phyloP scores from a whole-genome alignment of 2,329 filamentous ascomycete species.

The Ambrosiella xylebori region DNA sequence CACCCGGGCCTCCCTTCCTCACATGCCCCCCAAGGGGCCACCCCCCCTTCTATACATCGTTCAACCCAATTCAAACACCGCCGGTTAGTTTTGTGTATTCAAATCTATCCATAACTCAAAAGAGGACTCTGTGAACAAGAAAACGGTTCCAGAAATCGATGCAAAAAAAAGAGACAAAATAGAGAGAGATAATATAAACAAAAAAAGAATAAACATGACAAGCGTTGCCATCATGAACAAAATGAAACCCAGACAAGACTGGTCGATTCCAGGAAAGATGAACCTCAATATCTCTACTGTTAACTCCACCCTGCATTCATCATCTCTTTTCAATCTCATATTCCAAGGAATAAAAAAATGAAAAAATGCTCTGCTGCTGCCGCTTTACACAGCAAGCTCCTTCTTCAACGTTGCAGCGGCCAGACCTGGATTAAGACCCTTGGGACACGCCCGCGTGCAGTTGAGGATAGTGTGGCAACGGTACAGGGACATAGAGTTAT shows the following conservation, averaged over 20 bases:
- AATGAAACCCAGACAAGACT: too few relatives aligned
- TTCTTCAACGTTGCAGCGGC: conserved; percentile 99
- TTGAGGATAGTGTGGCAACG: conserved; percentile 98
- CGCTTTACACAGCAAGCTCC: conserved; percentile 47
- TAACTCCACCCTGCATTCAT: too few relatives aligned
- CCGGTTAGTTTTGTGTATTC: background rate
- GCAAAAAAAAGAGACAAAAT: too few relatives aligned
- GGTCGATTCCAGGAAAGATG: too few relatives aligned
- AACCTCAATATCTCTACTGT: too few relatives aligned
- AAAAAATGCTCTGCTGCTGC: background rate
- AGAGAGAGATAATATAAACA: too few relatives aligned
- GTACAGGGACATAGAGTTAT: conserved; percentile 99
- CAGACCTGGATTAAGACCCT: conserved; percentile 89
- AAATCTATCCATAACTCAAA: too few relatives aligned
- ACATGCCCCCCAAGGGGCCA: background rate
- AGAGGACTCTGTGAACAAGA: too few relatives aligned
- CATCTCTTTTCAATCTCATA: background rate
- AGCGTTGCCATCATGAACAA: too few relatives aligned
- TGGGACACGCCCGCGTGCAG: conserved; percentile 93
- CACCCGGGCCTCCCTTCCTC: background rate
- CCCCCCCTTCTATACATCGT: background rate
- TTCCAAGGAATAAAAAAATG: background rate
- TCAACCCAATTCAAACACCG: background rate
- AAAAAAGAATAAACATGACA: too few relatives aligned
- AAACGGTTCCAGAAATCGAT: too few relatives aligned